These are phyloP conservation scores for Hemerocallis citrina DNA, from an alignment of 106 monocot genomes.

Conservation along the genomic window DNA sequence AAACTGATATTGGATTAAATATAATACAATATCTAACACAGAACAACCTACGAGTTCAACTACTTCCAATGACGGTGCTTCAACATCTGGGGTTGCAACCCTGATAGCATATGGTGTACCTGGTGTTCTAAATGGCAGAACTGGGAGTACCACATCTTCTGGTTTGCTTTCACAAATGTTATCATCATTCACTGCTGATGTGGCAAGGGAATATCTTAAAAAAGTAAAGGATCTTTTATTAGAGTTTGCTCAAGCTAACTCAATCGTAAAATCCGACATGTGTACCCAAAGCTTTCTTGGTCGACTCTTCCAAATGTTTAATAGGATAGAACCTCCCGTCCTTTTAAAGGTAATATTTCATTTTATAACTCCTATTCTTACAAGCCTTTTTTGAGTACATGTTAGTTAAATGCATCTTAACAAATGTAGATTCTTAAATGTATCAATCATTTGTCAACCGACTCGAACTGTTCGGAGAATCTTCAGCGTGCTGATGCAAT, in stretches of 20 bases:
- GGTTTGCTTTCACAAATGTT: conserved; percentile 73
- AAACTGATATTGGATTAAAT: too few species aligned
- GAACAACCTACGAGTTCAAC: conserved; percentile 11
- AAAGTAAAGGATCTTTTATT: conserved; percentile 38
- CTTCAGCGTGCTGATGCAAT: conserved; percentile 74
- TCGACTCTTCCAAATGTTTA: conserved; percentile 76
- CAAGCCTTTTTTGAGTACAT: too few species aligned
- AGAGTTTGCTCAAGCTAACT: conserved; percentile 53
- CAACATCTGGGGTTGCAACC: conserved; percentile 48
- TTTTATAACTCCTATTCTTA: too few species aligned
- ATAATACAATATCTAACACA: too few species aligned
- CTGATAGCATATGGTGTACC: conserved; percentile 50
- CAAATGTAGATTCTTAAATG: conserved; percentile 52
- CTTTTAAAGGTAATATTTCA: conserved; percentile 37
- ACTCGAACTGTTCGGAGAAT: conserved; percentile 59
- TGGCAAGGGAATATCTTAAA: conserved; percentile 69
- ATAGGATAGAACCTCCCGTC: conserved; percentile 67
- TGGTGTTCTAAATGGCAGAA: conserved; percentile 64
- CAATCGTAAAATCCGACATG: conserved; percentile 59
- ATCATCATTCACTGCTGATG: conserved; percentile 54
- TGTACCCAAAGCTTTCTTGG: conserved; percentile 62
- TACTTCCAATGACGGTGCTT: conserved; percentile 46
- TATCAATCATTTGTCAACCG: conserved; percentile 60
- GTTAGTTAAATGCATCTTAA: not conserved
- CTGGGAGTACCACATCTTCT: conserved; percentile 70